Evolutionary conservation across 345 rosid genomes (phyloP).

Genomic region (Dipteronia sinensis): DNA sequence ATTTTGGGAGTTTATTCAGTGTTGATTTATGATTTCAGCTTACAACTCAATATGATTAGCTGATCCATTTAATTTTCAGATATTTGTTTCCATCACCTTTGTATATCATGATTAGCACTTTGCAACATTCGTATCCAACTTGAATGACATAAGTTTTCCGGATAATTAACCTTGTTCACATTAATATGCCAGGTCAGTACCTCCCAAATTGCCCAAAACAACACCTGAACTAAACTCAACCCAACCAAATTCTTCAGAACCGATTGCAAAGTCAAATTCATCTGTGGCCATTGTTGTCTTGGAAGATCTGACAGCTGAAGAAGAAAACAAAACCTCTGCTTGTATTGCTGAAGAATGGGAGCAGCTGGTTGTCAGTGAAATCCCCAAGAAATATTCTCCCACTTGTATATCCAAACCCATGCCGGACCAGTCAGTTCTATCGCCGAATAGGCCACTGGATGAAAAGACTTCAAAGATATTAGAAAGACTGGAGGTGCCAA

Average conservation of each 20-base stretch:
- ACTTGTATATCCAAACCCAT: slow-evolving; percentile 43
- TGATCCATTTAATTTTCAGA: not conserved
- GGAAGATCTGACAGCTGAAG: slow-evolving; percentile 33
- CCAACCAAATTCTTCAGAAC: slow-evolving; percentile 29
- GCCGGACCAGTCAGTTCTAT: slow-evolving; percentile 30
- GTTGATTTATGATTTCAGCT: slow-evolving; percentile 1
- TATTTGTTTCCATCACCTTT: slow-evolving; percentile 4
- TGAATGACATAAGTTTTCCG: not conserved
- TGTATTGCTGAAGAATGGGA: slow-evolving; percentile 87
- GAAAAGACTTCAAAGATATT: slow-evolving; percentile 69
- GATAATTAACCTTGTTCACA: slow-evolving; percentile 21
- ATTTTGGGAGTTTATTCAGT: not conserved
- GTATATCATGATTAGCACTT: not conserved
- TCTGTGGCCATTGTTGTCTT: slow-evolving; percentile 16
- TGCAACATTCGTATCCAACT: not conserved
- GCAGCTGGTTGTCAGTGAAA: slow-evolving; percentile 64
- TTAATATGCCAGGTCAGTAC: slow-evolving; percentile 41
- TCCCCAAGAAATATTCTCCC: slow-evolving; percentile 47
- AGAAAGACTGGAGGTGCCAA: slow-evolving; percentile 84
- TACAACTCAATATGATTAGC: not conserved
- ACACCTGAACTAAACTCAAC: slow-evolving; percentile 36
- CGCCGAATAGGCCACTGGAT: slow-evolving; percentile 56
- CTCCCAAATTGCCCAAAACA: slow-evolving; percentile 36
- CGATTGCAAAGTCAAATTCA: slow-evolving; percentile 26
- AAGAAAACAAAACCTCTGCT: slow-evolving; percentile 43